Evolutionary conservation across 768 basidiomycete species (phyloP).

Genomic region (Pulveroboletus sp.): DNA sequence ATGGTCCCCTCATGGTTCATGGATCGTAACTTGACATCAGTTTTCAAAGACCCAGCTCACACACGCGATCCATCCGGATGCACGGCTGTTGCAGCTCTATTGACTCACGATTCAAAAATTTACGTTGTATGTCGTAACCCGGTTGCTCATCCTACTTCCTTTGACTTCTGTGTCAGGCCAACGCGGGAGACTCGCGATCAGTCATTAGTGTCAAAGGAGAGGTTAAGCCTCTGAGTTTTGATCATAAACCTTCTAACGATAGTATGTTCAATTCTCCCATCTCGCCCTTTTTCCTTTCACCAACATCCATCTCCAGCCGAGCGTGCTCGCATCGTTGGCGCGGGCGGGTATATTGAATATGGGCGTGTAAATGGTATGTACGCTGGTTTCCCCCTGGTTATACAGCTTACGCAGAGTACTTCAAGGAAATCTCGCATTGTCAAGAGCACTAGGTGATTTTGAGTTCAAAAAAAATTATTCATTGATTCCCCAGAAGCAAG

Average conservation of each 20-base stretch:
- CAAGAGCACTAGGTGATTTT: conserved; percentile 94
- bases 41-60: conserved; percentile 68
- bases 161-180: conserved; percentile 58
- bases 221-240: conserved; percentile 84
- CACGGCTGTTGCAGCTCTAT: conserved; percentile 85
- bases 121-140: conserved; percentile 57
- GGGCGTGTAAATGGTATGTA: conserved; percentile 92
- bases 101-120: conserved; percentile 74
- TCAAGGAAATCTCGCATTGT: conserved; percentile 89
- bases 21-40: neutral
- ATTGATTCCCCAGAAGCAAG: conserved; percentile 80
- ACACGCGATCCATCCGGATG: conserved; percentile 92
- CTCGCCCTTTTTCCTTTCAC: neutral
- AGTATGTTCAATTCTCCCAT: conserved; percentile 41
- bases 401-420: neutral
- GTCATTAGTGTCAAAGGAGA: conserved; percentile 82
- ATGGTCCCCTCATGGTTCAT: conserved; percentile 20
- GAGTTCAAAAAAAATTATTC: conserved; percentile 95
- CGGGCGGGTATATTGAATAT: conserved; percentile 94
- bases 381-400: neutral
- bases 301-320: conserved; percentile 50
- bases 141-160: conserved; percentile 1
- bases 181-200: conserved; percentile 93
- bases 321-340: conserved; percentile 77
- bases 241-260: conserved; percentile 92